These are phyloP conservation scores for Setaria italica DNA, from an alignment of 202 grass and related monocot genomes.

Conservation along the genomic window DNA sequence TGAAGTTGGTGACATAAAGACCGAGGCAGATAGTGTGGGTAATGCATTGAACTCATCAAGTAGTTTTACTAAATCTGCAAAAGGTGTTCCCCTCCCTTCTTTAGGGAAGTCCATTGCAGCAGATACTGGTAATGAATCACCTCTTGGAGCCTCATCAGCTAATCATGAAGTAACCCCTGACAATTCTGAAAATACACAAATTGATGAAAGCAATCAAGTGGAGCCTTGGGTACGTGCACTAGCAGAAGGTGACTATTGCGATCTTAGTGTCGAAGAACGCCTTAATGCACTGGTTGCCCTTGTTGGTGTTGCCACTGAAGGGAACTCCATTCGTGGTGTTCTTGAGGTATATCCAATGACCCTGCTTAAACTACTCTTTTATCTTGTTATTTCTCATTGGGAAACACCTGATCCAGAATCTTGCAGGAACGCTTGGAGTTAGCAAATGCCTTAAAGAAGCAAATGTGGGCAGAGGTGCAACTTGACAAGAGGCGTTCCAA, in stretches of 20 bases:
- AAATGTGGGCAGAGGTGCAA: slow-evolving; percentile 97
- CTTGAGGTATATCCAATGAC: slow-evolving; percentile 71
- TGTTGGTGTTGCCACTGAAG: slow-evolving; percentile 81
- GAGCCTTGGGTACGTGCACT: slow-evolving; percentile 89
- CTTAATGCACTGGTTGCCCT: slow-evolving; percentile 84
- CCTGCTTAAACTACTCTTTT: slow-evolving; percentile 30
- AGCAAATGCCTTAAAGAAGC: slow-evolving; percentile 97
- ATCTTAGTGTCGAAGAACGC: slow-evolving; percentile 92
- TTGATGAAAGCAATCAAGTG: slow-evolving; percentile 81
- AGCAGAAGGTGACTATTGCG: slow-evolving; percentile 84
- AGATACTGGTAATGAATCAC: slow-evolving; percentile 48
- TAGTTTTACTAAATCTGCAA: slow-evolving; percentile 49
- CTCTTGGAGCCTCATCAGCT: slow-evolving; percentile 57
- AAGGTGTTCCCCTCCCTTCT: slow-evolving; percentile 51
- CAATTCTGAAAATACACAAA: slow-evolving; percentile 72
- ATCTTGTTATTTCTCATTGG: slow-evolving; percentile 28
- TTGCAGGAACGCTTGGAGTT: slow-evolving; percentile 93
- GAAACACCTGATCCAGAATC: slow-evolving; percentile 43
- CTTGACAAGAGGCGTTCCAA: slow-evolving; percentile 86
- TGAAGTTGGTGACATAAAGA: slow-evolving; percentile 40
- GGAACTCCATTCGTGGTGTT: slow-evolving; percentile 85
- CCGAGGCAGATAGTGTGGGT: slow-evolving; percentile 32
- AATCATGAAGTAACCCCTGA: slow-evolving; percentile 47
- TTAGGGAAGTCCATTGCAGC: slow-evolving; percentile 47
- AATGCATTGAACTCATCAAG: slow-evolving; percentile 44